Base-by-base conservation (phyloP, 768 basidiomycete species). In the Mycena belliarum region DNA sequence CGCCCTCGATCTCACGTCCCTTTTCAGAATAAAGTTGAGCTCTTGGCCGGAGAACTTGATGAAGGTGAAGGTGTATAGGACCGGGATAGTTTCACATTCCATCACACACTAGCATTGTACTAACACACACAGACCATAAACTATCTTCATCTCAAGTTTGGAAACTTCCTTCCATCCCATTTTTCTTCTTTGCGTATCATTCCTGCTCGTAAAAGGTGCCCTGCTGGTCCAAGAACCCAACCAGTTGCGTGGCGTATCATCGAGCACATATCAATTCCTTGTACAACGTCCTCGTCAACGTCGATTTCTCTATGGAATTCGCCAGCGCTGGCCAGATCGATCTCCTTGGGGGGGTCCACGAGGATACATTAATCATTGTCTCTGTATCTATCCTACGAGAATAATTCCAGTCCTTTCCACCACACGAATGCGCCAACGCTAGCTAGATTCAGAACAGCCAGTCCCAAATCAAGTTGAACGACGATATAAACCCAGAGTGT, bases 121-220 rank as follows among this genome's bases (percentile, higher is more conserved):
- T 63, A 63, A 61, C 45, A 50, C 50, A 45, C 45, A 53, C 61
- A 57, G 55, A 57, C 20, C 41, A 42, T 52, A 54, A 54, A 57
- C 46, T 62, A 61, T 65, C 20, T 32, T 32, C n/a, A n/a, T n/a
- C n/a, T 6, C 20, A 40, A 61, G 61, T 62, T 47, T 20, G 3
- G 45, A 50, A 62, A 40, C 12, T 20, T 44, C 47, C 18, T 18
- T 23, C 45, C 6, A 4, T 8, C 18, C 21, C 14, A 18, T 38
- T 29, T 40, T 12, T 50, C 35, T 37, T 45, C 20, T 46, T 41
- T 35, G 33, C 25, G 7, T 35, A 29, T 52, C 12, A 16, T 28
- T 20, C 48, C 68, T 82, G 89, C 89, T 87, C 76, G 82, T 85
- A 85, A 32, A 86, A 89, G 88, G 88, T 90, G 87, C 88, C 86